Percentiles rank a stretch among this genome's conserved stretches.
Conservation (phyloP, 345 rosid genomes). For the Leavenworthia alabamica region DNA sequence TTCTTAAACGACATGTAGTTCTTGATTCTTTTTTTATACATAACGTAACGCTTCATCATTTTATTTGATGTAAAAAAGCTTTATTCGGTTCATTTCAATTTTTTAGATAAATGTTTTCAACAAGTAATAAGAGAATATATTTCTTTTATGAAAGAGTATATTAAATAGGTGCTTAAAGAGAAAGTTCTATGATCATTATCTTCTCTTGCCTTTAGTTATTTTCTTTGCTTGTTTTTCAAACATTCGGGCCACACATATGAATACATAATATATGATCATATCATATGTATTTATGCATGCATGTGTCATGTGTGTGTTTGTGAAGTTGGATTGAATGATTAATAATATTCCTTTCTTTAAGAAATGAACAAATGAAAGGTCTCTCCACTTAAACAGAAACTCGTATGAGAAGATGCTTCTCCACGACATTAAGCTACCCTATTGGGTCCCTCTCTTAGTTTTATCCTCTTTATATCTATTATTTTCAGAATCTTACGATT, state of each 20-base stretch:
- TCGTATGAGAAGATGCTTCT: constrained; percentile 35
- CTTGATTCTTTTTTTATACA: constrained; percentile 10
- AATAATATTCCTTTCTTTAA: constrained; percentile 32
- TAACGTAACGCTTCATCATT: constrained; percentile 18
- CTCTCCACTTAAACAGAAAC: constrained; percentile 28
- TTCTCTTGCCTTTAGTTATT: constrained; percentile 25
- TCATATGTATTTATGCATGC: constrained; percentile 24
- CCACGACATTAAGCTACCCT: constrained; percentile 33
- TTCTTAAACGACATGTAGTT: constrained; percentile 7
- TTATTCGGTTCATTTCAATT: constrained; percentile 11
- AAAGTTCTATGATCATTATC: constrained; percentile 40
- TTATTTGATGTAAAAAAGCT: constrained; percentile 14
- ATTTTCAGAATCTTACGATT: not conserved
- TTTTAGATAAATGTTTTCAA: constrained; percentile 3
- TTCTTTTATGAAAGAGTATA: constrained; percentile 15
- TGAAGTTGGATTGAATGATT: constrained; percentile 34
- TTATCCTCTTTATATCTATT: constrained; percentile 31
- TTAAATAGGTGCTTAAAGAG: constrained; percentile 51
- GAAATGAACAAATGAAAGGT: constrained; percentile 31
- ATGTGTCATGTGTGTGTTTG: constrained; percentile 21
- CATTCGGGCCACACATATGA: constrained; percentile 52
- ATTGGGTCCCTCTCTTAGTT: constrained; percentile 32
- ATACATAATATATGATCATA: constrained; percentile 7
- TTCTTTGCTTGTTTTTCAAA: constrained; percentile 69
- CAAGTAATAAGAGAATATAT: constrained; percentile 30